Evolutionary conservation across 1,284 basidiomycete species (phyloP), one percentile per base, ranked within the genome.

Genomic region (Sparassis latifolia): DNA sequence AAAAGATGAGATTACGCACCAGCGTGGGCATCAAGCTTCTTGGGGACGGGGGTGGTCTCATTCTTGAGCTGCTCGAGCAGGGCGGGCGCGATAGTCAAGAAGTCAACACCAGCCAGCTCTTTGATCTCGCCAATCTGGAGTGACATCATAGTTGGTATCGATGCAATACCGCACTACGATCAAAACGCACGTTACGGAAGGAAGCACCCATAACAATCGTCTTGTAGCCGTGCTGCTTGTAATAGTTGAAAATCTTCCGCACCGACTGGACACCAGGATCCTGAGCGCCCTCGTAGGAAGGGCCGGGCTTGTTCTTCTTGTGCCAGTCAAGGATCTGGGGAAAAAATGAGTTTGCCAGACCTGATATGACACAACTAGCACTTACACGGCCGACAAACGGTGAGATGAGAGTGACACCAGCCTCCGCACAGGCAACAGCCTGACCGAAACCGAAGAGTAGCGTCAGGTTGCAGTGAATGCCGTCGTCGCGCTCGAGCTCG

Each of bases 171-270:
- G 46, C 48, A 35, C 3, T 20, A n/a, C 9, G 20, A 20, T 20
- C 20, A 20, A 20, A 20, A 20, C 82, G 47, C 61, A 91, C 86
- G 77, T 96, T 96, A 68, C 93, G 89, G 94, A 99, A 99, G 49
- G 93, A 97, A 56, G 96, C 96, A 69, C 96, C 96, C 96, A 99
- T 99, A 70, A 99, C 95, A 70, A 98, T 98, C 61, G 96, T 99
- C 67, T 95, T 93, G 84, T 98, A 98, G 58, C 83, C 82, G 75
- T 99, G 82, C 72, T 97, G 93, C 80, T 99, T 99, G 86, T 98
- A 99, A 80, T 98, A 98, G 80, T 93, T 91, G 85, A 89, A 99
- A 77, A 98, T 99, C 73, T 82, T 88, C 78, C 90, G 86, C 56
- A 99, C 96, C 40, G 92, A 96, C 69, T 84, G 71, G 59, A 99